These are phyloP conservation scores for Debaryomyces tyrocola DNA, from an alignment of 805 yeast species.

Conservation along the genomic window DNA sequence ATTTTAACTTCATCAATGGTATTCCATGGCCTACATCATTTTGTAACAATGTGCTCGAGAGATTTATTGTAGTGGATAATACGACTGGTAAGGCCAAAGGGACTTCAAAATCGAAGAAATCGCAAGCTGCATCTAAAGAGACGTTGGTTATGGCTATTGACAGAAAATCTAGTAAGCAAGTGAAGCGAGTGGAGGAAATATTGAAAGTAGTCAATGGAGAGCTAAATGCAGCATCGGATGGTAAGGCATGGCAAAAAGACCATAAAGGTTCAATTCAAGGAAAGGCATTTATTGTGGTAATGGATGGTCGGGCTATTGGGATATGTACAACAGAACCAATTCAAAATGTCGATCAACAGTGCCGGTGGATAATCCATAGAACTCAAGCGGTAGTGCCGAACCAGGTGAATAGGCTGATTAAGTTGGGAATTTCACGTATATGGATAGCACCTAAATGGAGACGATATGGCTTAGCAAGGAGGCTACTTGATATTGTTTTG, in stretches of 20 bases:
- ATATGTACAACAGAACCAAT: slow-evolving; percentile 53
- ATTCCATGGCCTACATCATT: slow-evolving; percentile 40
- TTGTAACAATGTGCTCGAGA: slow-evolving; percentile 7
- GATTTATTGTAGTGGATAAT: slow-evolving; percentile 30
- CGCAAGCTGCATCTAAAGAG: slow-evolving; percentile 6
- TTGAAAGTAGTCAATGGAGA: slow-evolving; percentile 58
- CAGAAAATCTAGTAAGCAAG: slow-evolving; percentile 19
- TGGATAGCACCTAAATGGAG: slow-evolving; percentile 49
- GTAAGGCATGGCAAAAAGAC: slow-evolving; percentile 28
- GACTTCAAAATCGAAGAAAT: slow-evolving; percentile 28
- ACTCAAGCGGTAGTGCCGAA: slow-evolving; percentile 52
- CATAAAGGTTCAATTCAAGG: slow-evolving; percentile 10
- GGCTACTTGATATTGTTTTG: slow-evolving; percentile 45
- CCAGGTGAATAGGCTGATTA: slow-evolving; percentile 34
- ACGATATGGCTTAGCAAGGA: slow-evolving; percentile 49
- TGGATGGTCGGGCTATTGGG: slow-evolving; percentile 51
- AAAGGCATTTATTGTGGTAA: slow-evolving; percentile 50
- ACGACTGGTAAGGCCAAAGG: slow-evolving; percentile 20
- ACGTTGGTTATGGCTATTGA: slow-evolving; percentile 20
- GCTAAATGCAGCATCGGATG: slow-evolving; percentile 52
- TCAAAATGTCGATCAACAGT: slow-evolving; percentile 21
- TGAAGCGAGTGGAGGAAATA: slow-evolving; percentile 29
- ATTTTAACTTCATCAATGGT: slow-evolving; percentile 49
- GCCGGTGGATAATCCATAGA: slow-evolving; percentile 61
- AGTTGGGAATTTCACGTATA: slow-evolving; percentile 40